Evolutionary conservation across 2,329 filamentous ascomycete genomes (phyloP).

Genomic region (Beauveria bassiana): DNA sequence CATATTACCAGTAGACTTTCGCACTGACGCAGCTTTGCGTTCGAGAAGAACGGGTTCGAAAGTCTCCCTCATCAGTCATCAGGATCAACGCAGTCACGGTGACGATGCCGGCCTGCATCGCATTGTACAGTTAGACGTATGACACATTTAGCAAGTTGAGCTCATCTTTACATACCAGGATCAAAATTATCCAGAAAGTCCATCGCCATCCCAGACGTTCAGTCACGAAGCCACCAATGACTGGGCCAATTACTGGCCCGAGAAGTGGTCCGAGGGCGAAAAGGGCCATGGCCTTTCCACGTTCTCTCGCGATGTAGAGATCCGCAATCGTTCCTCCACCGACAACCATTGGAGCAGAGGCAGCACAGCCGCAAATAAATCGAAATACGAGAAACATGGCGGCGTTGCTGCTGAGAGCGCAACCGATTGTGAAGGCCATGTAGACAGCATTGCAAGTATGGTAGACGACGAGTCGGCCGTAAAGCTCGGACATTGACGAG

Average conservation of each 20-base stretch:
- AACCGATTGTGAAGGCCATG: conserved; percentile 39
- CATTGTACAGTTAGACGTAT: not conserved
- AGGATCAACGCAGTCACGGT: conserved; percentile 14
- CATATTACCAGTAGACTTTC: conserved; percentile 23
- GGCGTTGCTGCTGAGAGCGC: conserved; percentile 27
- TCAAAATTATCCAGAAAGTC: conserved; percentile 42
- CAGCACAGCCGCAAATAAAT: conserved; percentile 53
- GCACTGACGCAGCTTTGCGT: conserved; percentile 22
- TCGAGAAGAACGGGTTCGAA: conserved; percentile 21
- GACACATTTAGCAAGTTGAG: not conserved
- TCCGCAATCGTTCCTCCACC: conserved; percentile 58
- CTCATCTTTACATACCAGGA: conserved; percentile 18
- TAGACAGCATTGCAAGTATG: conserved; percentile 35
- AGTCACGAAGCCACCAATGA: conserved; percentile 37
- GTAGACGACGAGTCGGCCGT: conserved; percentile 37
- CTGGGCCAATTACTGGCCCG: conserved; percentile 36
- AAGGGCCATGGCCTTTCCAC: conserved; percentile 54
- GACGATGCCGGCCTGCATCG: not conserved
- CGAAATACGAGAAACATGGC: conserved; percentile 52
- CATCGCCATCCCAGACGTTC: conserved; percentile 41
- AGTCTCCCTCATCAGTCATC: conserved; percentile 24
- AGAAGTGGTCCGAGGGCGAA: conserved; percentile 55
- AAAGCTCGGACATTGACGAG: conserved; percentile 54
- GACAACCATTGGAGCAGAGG: conserved; percentile 44
- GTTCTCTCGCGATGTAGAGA: conserved; percentile 47